Evolutionary conservation across 2,329 filamentous ascomycete genomes (phyloP).

Genomic region (Ramularia endophylla): DNA sequence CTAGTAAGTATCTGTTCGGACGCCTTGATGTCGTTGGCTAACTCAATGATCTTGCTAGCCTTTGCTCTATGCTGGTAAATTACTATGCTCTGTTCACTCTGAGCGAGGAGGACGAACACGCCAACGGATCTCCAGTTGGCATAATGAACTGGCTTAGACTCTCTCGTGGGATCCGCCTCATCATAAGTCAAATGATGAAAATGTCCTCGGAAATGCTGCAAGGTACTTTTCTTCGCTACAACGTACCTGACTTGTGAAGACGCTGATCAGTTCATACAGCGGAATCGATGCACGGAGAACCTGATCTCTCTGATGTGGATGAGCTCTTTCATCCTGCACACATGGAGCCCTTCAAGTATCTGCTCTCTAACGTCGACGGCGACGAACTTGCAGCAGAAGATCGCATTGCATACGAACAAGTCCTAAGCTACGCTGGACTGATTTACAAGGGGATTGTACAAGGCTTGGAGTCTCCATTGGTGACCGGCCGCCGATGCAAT

Average conservation of each 20-base stretch:
- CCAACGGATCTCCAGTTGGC: slow-evolving; percentile 11
- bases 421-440: slow-evolving; percentile 20
- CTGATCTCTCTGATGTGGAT: slow-evolving; percentile 11
- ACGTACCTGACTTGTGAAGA: no score
- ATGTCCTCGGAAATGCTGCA: slow-evolving; percentile 9
- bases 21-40: no score
- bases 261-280: slow-evolving; percentile 1
- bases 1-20: slow-evolving; percentile 8
- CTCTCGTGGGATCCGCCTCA: slow-evolving; percentile 14
- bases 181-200: slow-evolving; percentile 11
- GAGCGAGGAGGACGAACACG: slow-evolving; percentile 10
- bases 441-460: slow-evolving; percentile 21
- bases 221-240: slow-evolving; percentile 2
- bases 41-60: neutral
- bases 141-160: slow-evolving; percentile 19
- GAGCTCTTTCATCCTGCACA: slow-evolving; percentile 12
- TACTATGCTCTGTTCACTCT: slow-evolving; percentile 20
- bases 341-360: slow-evolving; percentile 13
- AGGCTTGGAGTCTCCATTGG: slow-evolving; percentile 12
- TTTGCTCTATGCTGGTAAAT: slow-evolving; percentile 16
- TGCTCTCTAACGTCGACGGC: slow-evolving; percentile 12
- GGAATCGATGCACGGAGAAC: slow-evolving; percentile 16
- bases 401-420: slow-evolving; percentile 15
- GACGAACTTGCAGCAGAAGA: slow-evolving; percentile 16
- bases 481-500: slow-evolving; percentile 18